Evolutionary conservation across 192 early-diverging fungal genomes (phyloP).

Genomic region (Backusella mclennaniae): DNA sequence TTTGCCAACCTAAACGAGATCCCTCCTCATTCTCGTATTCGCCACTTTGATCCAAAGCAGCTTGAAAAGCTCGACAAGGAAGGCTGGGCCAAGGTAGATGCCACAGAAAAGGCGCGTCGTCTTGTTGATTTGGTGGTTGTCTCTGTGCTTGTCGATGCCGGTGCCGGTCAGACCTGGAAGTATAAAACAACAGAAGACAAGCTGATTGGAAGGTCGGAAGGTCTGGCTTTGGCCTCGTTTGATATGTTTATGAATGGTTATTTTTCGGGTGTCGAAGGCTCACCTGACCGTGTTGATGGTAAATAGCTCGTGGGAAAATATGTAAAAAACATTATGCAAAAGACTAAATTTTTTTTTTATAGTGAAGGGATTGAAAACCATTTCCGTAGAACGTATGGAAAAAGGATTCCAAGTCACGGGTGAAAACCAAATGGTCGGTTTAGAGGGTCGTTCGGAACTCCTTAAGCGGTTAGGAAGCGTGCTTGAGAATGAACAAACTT

Average conservation of each 20-base stretch:
- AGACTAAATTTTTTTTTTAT: slow-evolving; percentile 1
- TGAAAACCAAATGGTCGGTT: slow-evolving; percentile 78
- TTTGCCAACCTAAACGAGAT: slow-evolving; percentile 63
- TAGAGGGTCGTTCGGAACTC: slow-evolving; percentile 71
- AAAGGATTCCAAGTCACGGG: slow-evolving; percentile 78
- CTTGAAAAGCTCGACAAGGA: slow-evolving; percentile 43
- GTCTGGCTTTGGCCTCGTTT: slow-evolving; percentile 80
- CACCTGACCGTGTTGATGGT: slow-evolving; percentile 74
- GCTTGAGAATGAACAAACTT: slow-evolving; percentile 47
- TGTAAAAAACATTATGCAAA: neutral
- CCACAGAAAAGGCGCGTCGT: slow-evolving; percentile 58
- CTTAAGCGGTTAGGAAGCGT: slow-evolving; percentile 64
- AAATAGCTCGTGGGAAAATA: slow-evolving; percentile 19
- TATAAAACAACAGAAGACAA: slow-evolving; percentile 58
- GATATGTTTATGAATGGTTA: slow-evolving; percentile 81
- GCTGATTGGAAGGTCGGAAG: slow-evolving; percentile 68
- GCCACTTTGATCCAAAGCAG: slow-evolving; percentile 68
- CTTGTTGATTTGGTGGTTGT: slow-evolving; percentile 85
- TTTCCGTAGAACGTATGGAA: slow-evolving; percentile 52
- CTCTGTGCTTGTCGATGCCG: slow-evolving; percentile 90
- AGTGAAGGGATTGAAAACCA: slow-evolving; percentile 46
- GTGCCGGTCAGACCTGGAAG: slow-evolving; percentile 81
- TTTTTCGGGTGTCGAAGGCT: slow-evolving; percentile 59
- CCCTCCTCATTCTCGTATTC: slow-evolving; percentile 85
- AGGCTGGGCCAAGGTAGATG: slow-evolving; percentile 39